phyloP scores from a whole-genome alignment of 176 grass and related monocot species.

The Lolium multiflorum region DNA sequence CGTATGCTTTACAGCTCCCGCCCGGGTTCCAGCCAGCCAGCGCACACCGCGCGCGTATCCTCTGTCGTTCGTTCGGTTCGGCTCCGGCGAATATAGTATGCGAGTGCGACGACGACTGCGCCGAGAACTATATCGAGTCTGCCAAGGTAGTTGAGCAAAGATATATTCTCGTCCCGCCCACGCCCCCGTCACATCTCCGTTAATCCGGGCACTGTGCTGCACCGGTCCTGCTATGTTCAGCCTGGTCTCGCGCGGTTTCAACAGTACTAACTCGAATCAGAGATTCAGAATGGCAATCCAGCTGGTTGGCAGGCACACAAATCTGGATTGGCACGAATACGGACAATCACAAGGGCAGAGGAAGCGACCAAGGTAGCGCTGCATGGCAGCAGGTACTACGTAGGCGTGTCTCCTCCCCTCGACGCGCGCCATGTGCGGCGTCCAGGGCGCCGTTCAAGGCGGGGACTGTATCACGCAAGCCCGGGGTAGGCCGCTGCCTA shows the following conservation, averaged over 20 bases:
- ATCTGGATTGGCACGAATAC: not conserved
- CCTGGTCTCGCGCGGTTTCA: too few species aligned
- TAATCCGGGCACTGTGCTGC: not conserved
- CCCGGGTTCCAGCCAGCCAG: not conserved
- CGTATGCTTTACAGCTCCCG: slow-evolving; percentile 12
- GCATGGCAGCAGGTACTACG: not conserved
- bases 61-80: not conserved
- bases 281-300: too few species aligned
- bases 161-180: not conserved
- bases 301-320: not conserved
- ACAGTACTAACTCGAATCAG: too few species aligned
- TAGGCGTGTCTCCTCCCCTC: slow-evolving; percentile 3
- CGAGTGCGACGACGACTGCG: slow-evolving; percentile 12
- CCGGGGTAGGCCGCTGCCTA: not conserved
- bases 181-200: not conserved
- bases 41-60: not conserved
- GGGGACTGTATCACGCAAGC: not conserved
- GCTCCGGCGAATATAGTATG: not conserved
- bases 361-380: not conserved
- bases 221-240: too few species aligned
- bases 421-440: slow-evolving; percentile 28
- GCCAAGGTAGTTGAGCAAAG: too few species aligned
- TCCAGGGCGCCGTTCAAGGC: slow-evolving; percentile 25
- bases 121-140: not conserved
- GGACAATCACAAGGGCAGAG: not conserved